These are phyloP conservation scores for Backusella mclennaniae DNA, from an alignment of 192 early-diverging fungal genomes.

Conservation along the genomic window DNA sequence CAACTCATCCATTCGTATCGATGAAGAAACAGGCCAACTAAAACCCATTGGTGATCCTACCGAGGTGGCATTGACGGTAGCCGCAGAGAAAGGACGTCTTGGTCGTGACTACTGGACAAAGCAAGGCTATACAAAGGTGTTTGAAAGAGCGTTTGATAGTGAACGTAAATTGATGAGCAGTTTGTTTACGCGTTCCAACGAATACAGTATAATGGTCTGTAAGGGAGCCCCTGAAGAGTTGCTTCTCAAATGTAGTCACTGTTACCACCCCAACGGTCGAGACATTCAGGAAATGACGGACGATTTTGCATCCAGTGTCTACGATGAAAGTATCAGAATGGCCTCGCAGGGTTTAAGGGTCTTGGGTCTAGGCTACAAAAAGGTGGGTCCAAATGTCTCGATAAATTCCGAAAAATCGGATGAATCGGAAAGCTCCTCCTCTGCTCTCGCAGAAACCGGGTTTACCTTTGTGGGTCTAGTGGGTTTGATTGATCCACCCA, in stretches of 20 bases:
- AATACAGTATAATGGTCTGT: slow-evolving; percentile 28
- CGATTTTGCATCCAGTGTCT: slow-evolving; percentile 59
- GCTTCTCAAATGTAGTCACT: slow-evolving; percentile 55
- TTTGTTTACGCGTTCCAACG: slow-evolving; percentile 50
- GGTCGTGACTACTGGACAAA: slow-evolving; percentile 62
- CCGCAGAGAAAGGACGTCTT: slow-evolving; percentile 81
- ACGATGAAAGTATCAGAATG: slow-evolving; percentile 67
- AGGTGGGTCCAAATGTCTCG: slow-evolving; percentile 33
- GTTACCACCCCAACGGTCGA: not conserved
- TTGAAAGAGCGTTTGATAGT: slow-evolving; percentile 89
- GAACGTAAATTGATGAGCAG: slow-evolving; percentile 96
- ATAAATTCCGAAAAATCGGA: not conserved
- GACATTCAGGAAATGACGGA: slow-evolving; percentile 46
- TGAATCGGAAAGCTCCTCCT: slow-evolving; percentile 28
- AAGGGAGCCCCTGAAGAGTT: slow-evolving; percentile 96
- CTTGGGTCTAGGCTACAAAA: slow-evolving; percentile 79
- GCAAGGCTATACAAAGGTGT: slow-evolving; percentile 45
- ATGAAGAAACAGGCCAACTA: slow-evolving; percentile 43
- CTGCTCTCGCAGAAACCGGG: slow-evolving; percentile 51
- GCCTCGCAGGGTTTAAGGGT: slow-evolving; percentile 86
- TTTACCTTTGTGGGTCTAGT: slow-evolving; percentile 88
- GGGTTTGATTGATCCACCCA: slow-evolving; percentile 92
- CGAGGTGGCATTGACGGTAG: slow-evolving; percentile 90
- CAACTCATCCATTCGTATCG: slow-evolving; percentile 68
- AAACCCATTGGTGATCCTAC: slow-evolving; percentile 89